Conservation (phyloP, 768 basidiomycete genomes). For the Lactarius deliciosus region DNA sequence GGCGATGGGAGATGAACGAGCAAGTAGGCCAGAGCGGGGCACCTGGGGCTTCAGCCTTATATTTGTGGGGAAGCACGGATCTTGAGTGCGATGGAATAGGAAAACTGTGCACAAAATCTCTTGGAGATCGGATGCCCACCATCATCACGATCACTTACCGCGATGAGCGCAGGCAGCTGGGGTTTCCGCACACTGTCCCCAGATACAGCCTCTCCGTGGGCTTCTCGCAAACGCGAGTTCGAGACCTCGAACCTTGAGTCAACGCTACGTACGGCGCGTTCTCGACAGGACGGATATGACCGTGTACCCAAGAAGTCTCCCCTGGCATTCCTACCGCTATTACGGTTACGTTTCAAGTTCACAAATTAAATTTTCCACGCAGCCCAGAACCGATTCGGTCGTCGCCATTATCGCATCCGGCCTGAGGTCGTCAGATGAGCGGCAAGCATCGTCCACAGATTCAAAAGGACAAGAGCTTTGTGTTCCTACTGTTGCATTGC, state of each 20-base stretch:
- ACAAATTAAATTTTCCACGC: neutral
- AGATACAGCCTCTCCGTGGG: neutral
- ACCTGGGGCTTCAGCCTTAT: slow-evolving; percentile 2
- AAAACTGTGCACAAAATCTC: neutral
- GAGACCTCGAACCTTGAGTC: neutral
- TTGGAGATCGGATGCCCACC: slow-evolving; percentile 3
- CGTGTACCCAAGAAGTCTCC: neutral
- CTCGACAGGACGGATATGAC: neutral
- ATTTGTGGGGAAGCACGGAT: neutral
- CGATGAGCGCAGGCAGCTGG: slow-evolving; percentile 6
- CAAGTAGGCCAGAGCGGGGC: neutral
- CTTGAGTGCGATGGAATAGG: slow-evolving; percentile 6
- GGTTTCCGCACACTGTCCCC: neutral
- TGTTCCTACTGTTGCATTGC: neutral
- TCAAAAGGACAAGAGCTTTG: neutral
- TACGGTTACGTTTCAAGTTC: neutral
- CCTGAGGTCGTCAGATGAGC: neutral
- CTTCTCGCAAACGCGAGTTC: neutral
- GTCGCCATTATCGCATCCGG: neutral
- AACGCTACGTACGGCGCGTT: neutral
- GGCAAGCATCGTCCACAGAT: neutral
- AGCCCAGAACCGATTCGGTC: neutral
- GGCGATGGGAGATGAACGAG: neutral
- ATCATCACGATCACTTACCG: slow-evolving; percentile 14
- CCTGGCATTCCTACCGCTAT: neutral